Conservation (phyloP, 768 basidiomycete species). For the Tylopilus cervinicoccineus region DNA sequence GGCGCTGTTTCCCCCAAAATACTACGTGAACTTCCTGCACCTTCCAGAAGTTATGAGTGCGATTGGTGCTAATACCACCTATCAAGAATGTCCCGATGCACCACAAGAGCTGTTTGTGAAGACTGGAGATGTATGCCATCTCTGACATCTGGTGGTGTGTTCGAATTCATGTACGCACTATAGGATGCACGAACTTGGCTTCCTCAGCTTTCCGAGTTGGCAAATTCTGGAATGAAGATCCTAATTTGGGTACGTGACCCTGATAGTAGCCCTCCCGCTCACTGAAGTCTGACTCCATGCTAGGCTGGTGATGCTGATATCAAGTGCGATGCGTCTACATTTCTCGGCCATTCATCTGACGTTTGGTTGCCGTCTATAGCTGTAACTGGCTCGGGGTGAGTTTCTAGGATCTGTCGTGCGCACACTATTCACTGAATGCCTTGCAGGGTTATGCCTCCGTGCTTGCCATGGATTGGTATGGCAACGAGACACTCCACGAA, state of each 20-base stretch:
- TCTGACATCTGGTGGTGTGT: neutral
- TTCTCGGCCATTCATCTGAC: neutral
- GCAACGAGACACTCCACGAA: conserved; percentile 35
- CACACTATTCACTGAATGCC: neutral
- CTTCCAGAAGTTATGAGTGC: conserved; percentile 32
- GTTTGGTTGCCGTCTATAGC: neutral
- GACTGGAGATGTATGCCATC: conserved; percentile 54
- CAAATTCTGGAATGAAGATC: conserved; percentile 34
- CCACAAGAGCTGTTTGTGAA: conserved; percentile 39
- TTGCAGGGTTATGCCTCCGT: conserved; percentile 34
- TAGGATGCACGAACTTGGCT: conserved; percentile 36
- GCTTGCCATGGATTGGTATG: conserved; percentile 46
- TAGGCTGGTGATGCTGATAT: conserved; percentile 30
- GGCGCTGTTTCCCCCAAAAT: conserved; percentile 52
- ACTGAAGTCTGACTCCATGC: neutral
- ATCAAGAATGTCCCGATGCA: conserved; percentile 46
- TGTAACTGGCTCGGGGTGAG: conserved; percentile 29
- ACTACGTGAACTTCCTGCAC: conserved; percentile 46
- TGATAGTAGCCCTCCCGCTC: neutral
- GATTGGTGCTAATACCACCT: conserved; percentile 52
- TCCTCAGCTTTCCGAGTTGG: conserved; percentile 35
- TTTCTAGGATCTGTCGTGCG: neutral
- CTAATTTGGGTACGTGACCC: conserved; percentile 36
- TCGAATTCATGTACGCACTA: neutral
- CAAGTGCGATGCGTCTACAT: conserved; percentile 10